Evolutionary conservation across 1,284 basidiomycete genomes (phyloP), one percentile per base, ranked within the genome.

Genomic region (Heliocybe sulcata): DNA sequence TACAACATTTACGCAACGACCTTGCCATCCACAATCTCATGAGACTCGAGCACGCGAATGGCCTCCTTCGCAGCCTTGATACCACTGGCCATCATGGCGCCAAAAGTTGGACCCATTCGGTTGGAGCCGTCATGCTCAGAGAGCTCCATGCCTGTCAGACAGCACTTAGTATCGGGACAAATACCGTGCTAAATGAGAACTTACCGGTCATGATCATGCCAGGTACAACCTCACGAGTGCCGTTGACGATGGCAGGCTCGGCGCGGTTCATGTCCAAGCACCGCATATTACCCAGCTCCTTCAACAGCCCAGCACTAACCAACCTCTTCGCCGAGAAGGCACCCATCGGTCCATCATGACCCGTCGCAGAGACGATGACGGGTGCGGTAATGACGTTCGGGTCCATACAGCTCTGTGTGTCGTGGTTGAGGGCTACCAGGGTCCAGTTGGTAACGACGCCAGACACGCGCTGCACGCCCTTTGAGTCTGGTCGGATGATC

Each of bases 361-460:
- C 83, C 31, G 84, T 87, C 19, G 83, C 82, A 42, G 79, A 81
- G 52, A 87, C 72, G 60, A 90, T 72, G n/a, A 92, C 74, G 0
- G 89, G 89, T 1, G 87, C 85, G 27, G 87, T 90, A 69, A 92
- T 87, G 35, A 87, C 90, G 70, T 88, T 87, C 12, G 53, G 45
- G 68, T 92, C 90, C 90, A 92, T 92, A 78, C 89, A 92, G 26
- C 80, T 84, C 69, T 92, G 86, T 56, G 84, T 86, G 64, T 87
- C 86, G 67, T 92, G 88, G 70, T 90, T 90, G 56, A 92, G 79
- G 14, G 87, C 81, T 55, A 92, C 89, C 53, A 91, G 79, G 25
- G 87, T 91, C 87, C 87, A 93, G 77, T 93, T 92, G 54, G 87
- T 88, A 3, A 92, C 90, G 26, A 92, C 88, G 35, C 90, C 91